phyloP scores from a whole-genome alignment of 768 basidiomycete species.

The Roridomyces roridus region DNA sequence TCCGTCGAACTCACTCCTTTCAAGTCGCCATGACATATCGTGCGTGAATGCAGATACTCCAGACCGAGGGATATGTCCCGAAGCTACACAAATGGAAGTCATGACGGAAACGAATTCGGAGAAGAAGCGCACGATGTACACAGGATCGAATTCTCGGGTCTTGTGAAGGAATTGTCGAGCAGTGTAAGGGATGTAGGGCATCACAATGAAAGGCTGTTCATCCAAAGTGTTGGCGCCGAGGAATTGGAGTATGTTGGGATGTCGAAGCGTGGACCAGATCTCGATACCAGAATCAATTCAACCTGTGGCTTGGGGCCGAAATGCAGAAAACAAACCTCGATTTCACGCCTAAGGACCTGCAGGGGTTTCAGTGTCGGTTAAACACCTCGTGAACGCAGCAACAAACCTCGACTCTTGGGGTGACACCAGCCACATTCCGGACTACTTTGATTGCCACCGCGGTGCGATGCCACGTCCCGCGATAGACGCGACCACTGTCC shows the following conservation, averaged over 20 bases:
- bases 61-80: slow-evolving; percentile 30
- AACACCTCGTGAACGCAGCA: too few species aligned
- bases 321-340: background rate
- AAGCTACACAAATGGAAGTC: slow-evolving; percentile 27
- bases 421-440: background rate
- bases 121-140: slow-evolving; percentile 10
- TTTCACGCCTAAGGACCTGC: slow-evolving; percentile 3
- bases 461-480: slow-evolving; percentile 10
- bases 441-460: slow-evolving; percentile 9
- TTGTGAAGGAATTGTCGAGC: background rate
- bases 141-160: background rate
- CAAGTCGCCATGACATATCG: too few species aligned
- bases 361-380: background rate
- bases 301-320: background rate
- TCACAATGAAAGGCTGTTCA: slow-evolving; percentile 12
- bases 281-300: background rate
- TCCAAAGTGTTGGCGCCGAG: slow-evolving; percentile 15
- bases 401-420: background rate
- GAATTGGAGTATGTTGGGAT: too few species aligned
- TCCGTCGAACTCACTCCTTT: too few species aligned
- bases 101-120: too few species aligned
- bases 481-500: slow-evolving; percentile 3
- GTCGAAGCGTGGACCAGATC: slow-evolving; percentile 46
- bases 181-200: slow-evolving; percentile 5
- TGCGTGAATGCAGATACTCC: too few species aligned